phyloP scores from a whole-genome alignment of 75 land plant species.

The Pinus tabuliformis region DNA sequence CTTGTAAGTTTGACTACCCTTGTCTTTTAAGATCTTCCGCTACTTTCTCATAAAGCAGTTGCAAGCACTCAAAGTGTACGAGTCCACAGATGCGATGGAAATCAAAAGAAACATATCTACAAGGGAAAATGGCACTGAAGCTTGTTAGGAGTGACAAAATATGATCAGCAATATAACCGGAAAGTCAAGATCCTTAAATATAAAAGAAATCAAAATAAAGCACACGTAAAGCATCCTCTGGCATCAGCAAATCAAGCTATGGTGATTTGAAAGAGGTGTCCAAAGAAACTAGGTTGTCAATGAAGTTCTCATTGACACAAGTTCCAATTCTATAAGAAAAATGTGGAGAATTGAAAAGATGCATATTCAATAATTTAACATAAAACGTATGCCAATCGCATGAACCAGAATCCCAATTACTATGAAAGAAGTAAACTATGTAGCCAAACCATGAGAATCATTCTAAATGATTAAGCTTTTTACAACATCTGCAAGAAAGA shows the following conservation, averaged over 20 bases:
- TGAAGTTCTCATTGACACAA: not conserved
- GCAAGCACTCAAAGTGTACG: conserved; percentile 75
- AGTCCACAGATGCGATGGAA: conserved; percentile 84
- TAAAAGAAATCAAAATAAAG: not conserved
- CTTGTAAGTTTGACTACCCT: conserved; percentile 51
- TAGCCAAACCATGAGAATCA: not conserved
- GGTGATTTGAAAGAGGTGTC: not conserved
- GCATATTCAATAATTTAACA: not conserved
- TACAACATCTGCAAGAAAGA: not conserved
- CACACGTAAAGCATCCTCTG: too few relatives aligned
- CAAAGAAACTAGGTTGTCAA: not conserved
- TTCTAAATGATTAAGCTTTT: not conserved
- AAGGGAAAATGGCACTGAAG: conserved; percentile 4
- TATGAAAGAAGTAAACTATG: not conserved
- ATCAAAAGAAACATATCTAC: conserved; percentile 94
- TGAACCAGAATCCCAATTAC: not conserved
- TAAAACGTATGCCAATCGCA: not conserved
- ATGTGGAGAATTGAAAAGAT: not conserved
- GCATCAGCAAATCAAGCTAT: not conserved
- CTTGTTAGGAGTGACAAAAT: not conserved
- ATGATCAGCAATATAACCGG: not conserved
- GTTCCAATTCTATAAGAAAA: not conserved
- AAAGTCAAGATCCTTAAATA: not conserved
- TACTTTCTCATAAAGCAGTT: conserved; percentile 70
- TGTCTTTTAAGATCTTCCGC: conserved; percentile 60